Conservation (phyloP, 768 basidiomycete genomes). For the Tricholoma terreum region DNA sequence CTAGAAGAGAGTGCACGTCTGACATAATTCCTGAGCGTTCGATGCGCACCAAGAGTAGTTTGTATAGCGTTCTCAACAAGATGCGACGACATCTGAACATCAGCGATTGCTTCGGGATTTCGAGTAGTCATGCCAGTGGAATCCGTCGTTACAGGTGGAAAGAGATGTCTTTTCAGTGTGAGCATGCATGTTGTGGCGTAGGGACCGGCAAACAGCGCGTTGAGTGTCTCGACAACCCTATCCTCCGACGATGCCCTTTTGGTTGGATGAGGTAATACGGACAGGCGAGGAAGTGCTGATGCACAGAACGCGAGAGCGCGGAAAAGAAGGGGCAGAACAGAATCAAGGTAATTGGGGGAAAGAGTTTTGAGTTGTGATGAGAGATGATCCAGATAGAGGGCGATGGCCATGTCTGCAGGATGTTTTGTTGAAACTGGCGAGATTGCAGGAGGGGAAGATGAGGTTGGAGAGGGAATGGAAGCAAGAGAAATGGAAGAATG, state of each 20-base stretch:
- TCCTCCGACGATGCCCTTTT: conserved; percentile 46
- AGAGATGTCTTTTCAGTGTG: conserved; percentile 57
- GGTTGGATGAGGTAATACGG: conserved; percentile 42
- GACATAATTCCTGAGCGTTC: conserved; percentile 61
- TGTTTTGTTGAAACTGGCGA: conserved; percentile 29
- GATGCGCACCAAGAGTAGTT: conserved; percentile 55
- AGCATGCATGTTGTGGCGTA: conserved; percentile 65
- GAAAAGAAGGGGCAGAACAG: conserved; percentile 72
- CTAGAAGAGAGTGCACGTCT: conserved; percentile 58
- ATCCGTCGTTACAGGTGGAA: conserved; percentile 36
- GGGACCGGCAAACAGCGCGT: conserved; percentile 58
- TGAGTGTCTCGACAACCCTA: conserved; percentile 53
- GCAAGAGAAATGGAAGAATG: conserved; percentile 58
- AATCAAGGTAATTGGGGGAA: conserved; percentile 47
- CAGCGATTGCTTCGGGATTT: neutral
- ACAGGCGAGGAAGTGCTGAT: conserved; percentile 65
- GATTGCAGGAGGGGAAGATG: conserved; percentile 24
- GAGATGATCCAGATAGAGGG: conserved; percentile 63
- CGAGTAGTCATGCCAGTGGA: conserved; percentile 8
- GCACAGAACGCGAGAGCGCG: conserved; percentile 63
- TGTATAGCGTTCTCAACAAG: conserved; percentile 32
- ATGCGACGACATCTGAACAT: conserved; percentile 7
- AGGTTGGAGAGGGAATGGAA: conserved; percentile 32
- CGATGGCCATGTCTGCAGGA: conserved; percentile 62
- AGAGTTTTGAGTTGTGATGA: conserved; percentile 58